Percentiles rank a stretch among this genome's conserved stretches.
Conservation (phyloP, 495 filamentous ascomycete species). For the Aspergillus indologenus region DNA sequence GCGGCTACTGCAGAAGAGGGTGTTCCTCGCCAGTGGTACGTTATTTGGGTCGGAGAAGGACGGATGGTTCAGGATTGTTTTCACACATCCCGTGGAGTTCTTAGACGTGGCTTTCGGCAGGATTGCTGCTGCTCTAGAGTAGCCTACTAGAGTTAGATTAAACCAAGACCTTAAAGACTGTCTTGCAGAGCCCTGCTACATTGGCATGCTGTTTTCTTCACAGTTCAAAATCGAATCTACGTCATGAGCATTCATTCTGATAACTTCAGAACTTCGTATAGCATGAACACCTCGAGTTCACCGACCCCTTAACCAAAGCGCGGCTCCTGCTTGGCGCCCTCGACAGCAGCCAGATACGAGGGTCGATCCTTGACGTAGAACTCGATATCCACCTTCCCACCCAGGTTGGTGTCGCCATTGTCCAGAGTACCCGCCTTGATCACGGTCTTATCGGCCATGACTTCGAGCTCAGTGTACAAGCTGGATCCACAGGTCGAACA, state of each 20-base stretch:
- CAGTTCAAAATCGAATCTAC: no score
- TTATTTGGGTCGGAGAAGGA: constrained; percentile 44
- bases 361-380: constrained; percentile 46
- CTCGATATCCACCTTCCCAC: constrained; percentile 40
- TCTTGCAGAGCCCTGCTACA: no score
- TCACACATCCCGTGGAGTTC: constrained; percentile 36
- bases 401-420: constrained; percentile 32
- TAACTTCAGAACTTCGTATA: not conserved
- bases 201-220: no score
- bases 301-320: not conserved
- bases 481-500: constrained; percentile 42
- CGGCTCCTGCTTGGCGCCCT: constrained; percentile 45
- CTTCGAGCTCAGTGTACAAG: constrained; percentile 45
- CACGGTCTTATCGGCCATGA: constrained; percentile 45
- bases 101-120: constrained; percentile 44
- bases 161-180: no score
- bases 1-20: constrained; percentile 36
- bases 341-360: constrained; percentile 29
- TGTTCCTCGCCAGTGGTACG: constrained; percentile 43
- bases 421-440: constrained; percentile 45
- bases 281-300: not conserved
- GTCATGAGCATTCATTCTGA: not conserved
- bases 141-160: no score
- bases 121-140: constrained; percentile 26
- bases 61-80: constrained; percentile 54